Base-by-base conservation (phyloP, 352 stramenopile genomes). In the Pythium brachiatum region DNA sequence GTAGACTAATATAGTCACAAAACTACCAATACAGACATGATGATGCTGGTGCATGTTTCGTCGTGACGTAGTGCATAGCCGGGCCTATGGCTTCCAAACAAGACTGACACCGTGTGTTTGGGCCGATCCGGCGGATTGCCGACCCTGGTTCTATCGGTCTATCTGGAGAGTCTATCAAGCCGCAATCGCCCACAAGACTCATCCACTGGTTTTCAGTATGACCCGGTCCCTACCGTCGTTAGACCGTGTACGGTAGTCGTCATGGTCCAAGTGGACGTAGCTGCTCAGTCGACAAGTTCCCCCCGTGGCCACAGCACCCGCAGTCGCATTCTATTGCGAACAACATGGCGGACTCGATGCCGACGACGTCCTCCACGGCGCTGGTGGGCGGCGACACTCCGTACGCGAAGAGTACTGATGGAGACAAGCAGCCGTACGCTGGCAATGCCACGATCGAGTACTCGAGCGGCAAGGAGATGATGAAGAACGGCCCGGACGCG, bases 401-500 rank as follows among this genome's bases (percentile, higher is more conserved):
- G 36, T 56, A 55, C 26, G 27, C 44, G n/a, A n/a, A n/a, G n/a
- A n/a, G n/a, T n/a, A n/a, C n/a, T n/a, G n/a, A n/a, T n/a, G n/a
- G n/a, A n/a, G n/a, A n/a, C n/a, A n/a, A n/a, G n/a, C n/a, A n/a
- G 38, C 39, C 60, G 36, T 56, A 55, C 26, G 27, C 44, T 8
- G 60, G 29, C 41, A 56, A 66, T n/a, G 31, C 39, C 2, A 29
- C 51, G 38, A 56, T 66, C 51, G 31, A 60, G 52, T 66, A 66
- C 60, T 52, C 60, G 60, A 60, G 53, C 43, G 60, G 60, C 43
- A 66, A 66, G 32, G 60, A 29, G 51, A 53, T 66, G 29, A 66
- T 66, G 60, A 53, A 53, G 26, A 51, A 63, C 9, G 78, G 75
- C 1, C 69, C 76, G 0, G 62, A 82, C 50, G 70, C 63, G 18